Base-by-base conservation (phyloP, 1,139 yeast species). In the Taphrina wiesneri region DNA sequence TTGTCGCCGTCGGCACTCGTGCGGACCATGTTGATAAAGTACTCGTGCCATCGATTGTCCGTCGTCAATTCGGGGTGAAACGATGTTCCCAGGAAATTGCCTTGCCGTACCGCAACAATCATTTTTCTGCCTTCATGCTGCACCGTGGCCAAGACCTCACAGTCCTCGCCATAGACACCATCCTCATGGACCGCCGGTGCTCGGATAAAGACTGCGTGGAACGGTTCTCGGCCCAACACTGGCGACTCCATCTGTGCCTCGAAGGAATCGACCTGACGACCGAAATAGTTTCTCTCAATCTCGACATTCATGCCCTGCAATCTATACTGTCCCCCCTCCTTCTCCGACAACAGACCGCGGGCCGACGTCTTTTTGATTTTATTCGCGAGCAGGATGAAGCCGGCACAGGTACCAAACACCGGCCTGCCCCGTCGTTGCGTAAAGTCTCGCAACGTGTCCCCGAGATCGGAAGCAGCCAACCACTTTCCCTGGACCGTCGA, bases 371-470 rank as follows among this genome's bases (percentile, higher is more conserved):
- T 84, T 13, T 78, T 74, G 36, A 88, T 81, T 66, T 83, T 80
- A 67, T 81, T 80, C 9, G 92, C 82, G 51, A 89, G 77, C 71
- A 88, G 81, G 67, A 89, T 88, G 70, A 89, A 78, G 1, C 96
- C 96, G 3, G 96, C 96, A 76, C 96, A 89, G 0, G 96, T 89
- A 0, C 96, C 96, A 96, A 96, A 89, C 32, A 85, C 81, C 0
- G 90, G 85, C 70, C 82, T 83, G 25, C 77, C 77, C 21, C 80
- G 47, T 25, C 67, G 54, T 28, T 72, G 81, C 36, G 86, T 84
- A 73, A 81, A 85, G 7, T 78, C 75, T 62, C 80, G 77, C 65
- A 89, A 77, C 3, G 88, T 87, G 39, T 80, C 80, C 19, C 86
- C 76, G 72, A 89, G 74, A 0, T 82, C 82, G 0, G 86, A 82